Evolutionary conservation across 2,329 filamentous ascomycete genomes (phyloP).

Genomic region (Colletotrichum sp.): DNA sequence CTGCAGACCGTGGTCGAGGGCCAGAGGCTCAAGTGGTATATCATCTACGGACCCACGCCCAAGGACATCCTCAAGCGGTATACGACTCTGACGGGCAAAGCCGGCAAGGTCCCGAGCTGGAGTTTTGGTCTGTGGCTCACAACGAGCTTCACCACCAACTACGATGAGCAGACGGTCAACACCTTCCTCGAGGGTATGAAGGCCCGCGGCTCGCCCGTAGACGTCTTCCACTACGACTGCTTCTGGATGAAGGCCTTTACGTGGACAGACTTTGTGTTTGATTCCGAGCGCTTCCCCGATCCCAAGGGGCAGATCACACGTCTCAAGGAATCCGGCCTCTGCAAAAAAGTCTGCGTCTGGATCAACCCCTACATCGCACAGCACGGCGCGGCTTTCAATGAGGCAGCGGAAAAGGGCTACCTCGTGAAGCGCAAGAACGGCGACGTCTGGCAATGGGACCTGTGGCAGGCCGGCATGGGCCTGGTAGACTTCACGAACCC

Average conservation of each 20-base stretch:
- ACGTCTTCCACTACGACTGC: constrained; percentile 79
- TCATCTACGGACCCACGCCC: constrained; percentile 74
- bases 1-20: constrained; percentile 73
- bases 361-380: constrained; percentile 79
- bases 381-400: constrained; percentile 68
- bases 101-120: constrained; percentile 72
- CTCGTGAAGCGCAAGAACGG: constrained; percentile 73
- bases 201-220: constrained; percentile 66
- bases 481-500: constrained; percentile 79
- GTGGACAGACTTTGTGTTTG: constrained; percentile 79
- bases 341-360: constrained; percentile 74
- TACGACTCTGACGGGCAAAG: constrained; percentile 68
- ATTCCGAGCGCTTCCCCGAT: constrained; percentile 71
- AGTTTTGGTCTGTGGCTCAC: constrained; percentile 80
- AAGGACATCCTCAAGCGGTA: constrained; percentile 76
- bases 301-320: constrained; percentile 67
- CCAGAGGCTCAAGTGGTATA: constrained; percentile 75
- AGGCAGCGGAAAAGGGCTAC: constrained; percentile 70
- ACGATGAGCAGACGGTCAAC: constrained; percentile 72
- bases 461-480: constrained; percentile 81
- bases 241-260: constrained; percentile 80
- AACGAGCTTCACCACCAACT: constrained; percentile 77
- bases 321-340: constrained; percentile 66
- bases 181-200: constrained; percentile 74
- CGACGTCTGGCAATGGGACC: constrained; percentile 77